Base-by-base conservation (phyloP, 208 protist species). In the Acanthamoeba castellanii region DNA sequence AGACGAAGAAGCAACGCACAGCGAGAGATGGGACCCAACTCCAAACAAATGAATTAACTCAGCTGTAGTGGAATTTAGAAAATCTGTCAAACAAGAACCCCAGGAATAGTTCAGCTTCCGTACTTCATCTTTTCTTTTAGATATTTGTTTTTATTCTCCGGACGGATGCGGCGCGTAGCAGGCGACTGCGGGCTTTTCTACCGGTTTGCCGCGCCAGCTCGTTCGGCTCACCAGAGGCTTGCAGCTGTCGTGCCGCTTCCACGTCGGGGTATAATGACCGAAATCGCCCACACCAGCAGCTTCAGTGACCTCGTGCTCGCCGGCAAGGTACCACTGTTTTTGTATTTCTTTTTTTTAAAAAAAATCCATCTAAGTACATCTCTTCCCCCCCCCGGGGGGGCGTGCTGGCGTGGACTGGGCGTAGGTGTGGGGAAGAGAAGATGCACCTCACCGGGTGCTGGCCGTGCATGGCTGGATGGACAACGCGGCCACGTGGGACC, bases 391-490 rank as follows among this genome's bases (percentile, higher is more conserved):
- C 34, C 34, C 27, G 22, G 30, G 9, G 0, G 32, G 0, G 2
- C 42, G 11, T 57, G 52, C 52, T 57, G 52, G 5, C 52, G 1
- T 22, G 1, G 52, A 25, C 55, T 22, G 1, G 52, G 81, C 22
- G 20, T 22, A 89, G 82, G 82, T 11, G 34, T 89, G 82, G 82
- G 82, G 82, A 22, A 66, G n/a, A 45, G n/a, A 55, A 66, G 82
- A 89, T 2, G 82, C 82, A n/a, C 27, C 16, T 13, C 47, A 47
- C 25, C 45, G 55, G n/a, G 82, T 89, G 47, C 32, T 89, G 32
- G 82, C 82, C 55, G 30, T 89, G 2, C 82, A 89, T 3, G 82
- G 82, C 11, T 89, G 82, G 82, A 89, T 89, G 82, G 82, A 89
- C 82, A 89, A 89, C 45, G 82, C 82, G 3, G 55, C 27, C 22